A percentile compares a stretch with the other conserved stretches of the same genome.
Conservation (phyloP, 192 early-diverging fungal species). For the Linnemannia elongata region DNA sequence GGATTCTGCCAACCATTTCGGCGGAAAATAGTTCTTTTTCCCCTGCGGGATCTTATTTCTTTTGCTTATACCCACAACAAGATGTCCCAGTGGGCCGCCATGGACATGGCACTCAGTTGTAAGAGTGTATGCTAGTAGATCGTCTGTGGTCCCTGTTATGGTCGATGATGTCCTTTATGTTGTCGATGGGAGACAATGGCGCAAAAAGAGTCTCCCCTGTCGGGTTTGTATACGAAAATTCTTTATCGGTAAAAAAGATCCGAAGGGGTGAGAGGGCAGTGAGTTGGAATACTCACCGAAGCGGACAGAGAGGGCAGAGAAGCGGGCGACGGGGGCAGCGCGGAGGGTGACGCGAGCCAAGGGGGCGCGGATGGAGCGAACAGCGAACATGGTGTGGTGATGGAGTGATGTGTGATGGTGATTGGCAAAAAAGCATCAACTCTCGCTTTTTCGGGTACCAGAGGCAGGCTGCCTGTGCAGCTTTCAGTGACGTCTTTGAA, state of each 20-base stretch:
- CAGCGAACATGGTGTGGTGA: slow-evolving; percentile 59
- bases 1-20: background rate
- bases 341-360: slow-evolving; percentile 53
- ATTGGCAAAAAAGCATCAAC: background rate
- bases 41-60: background rate
- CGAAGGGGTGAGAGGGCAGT: slow-evolving; percentile 4
- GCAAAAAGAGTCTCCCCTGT: background rate
- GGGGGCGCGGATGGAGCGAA: slow-evolving; percentile 61
- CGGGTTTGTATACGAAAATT: slow-evolving; percentile 7
- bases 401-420: slow-evolving; percentile 9
- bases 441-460: background rate
- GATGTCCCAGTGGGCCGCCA: background rate
- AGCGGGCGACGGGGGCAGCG: slow-evolving; percentile 59
- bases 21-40: background rate
- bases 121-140: background rate
- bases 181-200: background rate
- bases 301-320: slow-evolving; percentile 66
- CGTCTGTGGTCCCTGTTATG: background rate
- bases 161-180: background rate
- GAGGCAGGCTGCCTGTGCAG: background rate
- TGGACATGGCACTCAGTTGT: background rate
- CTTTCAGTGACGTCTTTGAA: background rate
- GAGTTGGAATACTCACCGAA: slow-evolving; percentile 55
- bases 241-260: slow-evolving; percentile 26
- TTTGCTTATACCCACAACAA: background rate